Base-by-base conservation (phyloP, 1,139 yeast species). In the Scheffersomyces segobiensis region DNA sequence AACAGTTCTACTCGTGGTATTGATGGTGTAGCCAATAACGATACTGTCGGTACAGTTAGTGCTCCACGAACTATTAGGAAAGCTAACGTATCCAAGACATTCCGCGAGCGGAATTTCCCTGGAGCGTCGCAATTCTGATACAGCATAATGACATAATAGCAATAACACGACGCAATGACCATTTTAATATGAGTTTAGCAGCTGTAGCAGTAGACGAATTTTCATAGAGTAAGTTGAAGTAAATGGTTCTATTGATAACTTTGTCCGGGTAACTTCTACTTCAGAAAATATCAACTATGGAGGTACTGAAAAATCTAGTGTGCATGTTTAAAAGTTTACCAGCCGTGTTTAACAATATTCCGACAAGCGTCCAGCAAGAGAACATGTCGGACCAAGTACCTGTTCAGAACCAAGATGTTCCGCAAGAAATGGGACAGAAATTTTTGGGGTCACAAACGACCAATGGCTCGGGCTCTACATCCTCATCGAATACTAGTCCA, bases 91-190 rank as follows among this genome's bases (percentile, higher is more conserved):
- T 60, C 69, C 42, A 67, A 64, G 39, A 68, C 71, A 4, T 68
- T 79, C 50, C 66, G 82, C 53, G 76, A 73, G 7, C 65, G 82
- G 53, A 75, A 78, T 59, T 65, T 79, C 21, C 83, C 83, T 4
- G 65, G 66, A 10, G 50, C 24, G 18, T 48, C 50, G 7, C 50
- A 48, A 8, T 48, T 48, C 50, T 48, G 50, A 50, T 50, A 32
- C 50, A 48, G 24, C 8, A 24, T 14, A 48, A 19, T 20, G 19
- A 48, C 7, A 17, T 14, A 48, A 48, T 48, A 48, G 26, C 46
- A 50, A 32, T 32, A 32, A 32, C 12, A 32, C 42, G 42, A 32
- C 42, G 42, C 42, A 32, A 32, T 32, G 42, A 32, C 42, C 42
- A 32, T 32, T 32, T 5, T 24, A 6, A 24, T 24, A 24, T 2